These are phyloP conservation scores for Podaxis carcinomalis DNA, from an alignment of 768 basidiomycete genomes.

Conservation along the genomic window DNA sequence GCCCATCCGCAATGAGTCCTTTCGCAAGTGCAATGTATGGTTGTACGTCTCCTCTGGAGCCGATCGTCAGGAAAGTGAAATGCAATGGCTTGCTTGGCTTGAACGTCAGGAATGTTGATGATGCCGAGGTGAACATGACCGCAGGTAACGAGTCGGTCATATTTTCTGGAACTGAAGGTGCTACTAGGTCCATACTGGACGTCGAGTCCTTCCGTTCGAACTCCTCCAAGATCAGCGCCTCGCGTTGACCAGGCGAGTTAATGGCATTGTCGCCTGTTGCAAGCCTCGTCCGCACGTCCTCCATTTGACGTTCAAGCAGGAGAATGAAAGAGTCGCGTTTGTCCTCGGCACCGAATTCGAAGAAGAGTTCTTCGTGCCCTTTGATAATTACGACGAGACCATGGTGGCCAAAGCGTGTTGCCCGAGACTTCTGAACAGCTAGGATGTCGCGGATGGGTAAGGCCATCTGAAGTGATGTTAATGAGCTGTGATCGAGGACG, in stretches of 20 bases:
- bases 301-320: conserved; percentile 78
- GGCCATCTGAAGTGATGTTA: conserved; percentile 67
- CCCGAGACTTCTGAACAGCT: conserved; percentile 77
- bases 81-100: conserved; percentile 81
- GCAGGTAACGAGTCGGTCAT: conserved; percentile 74
- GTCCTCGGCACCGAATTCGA: conserved; percentile 84
- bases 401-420: conserved; percentile 85
- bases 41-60: conserved; percentile 95
- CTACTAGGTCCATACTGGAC: conserved; percentile 36
- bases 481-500: conserved; percentile 1
- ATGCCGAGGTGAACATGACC: conserved; percentile 96
- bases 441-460: conserved; percentile 88
- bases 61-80: conserved; percentile 95
- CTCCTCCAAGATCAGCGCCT: conserved; percentile 82
- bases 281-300: conserved; percentile 54
- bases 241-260: conserved; percentile 52
- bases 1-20: conserved; percentile 86
- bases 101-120: conserved; percentile 95
- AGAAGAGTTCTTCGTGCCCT: conserved; percentile 96
- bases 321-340: conserved; percentile 74
- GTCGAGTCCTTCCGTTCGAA: conserved; percentile 53
- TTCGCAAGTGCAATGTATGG: conserved; percentile 96
- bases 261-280: conserved; percentile 37
- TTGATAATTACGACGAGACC: conserved; percentile 89
- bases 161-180: conserved; percentile 41